Conservation (phyloP, 148 eudicot species). For the Amaranthus cruentus region DNA sequence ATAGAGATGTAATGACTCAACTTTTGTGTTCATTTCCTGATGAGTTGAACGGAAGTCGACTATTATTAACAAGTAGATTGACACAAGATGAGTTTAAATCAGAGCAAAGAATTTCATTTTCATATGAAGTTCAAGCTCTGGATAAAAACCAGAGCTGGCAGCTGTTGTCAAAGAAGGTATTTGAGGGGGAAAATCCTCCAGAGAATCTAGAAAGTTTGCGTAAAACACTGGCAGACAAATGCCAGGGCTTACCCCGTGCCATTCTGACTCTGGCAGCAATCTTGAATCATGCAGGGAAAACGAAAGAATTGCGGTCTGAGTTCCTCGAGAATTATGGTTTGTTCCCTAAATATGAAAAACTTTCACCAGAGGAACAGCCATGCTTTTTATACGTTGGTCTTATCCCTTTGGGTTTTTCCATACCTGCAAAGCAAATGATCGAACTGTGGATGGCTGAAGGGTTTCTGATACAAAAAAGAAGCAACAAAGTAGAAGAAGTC, state of each 20-base stretch:
- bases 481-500: slow-evolving; percentile 13
- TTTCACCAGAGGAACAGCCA: background rate
- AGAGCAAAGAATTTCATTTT: background rate
- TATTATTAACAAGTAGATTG: slow-evolving; percentile 10
- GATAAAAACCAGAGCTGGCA: slow-evolving; percentile 17
- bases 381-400: slow-evolving; percentile 23
- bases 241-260: slow-evolving; percentile 16
- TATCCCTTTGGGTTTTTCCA: background rate
- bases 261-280: slow-evolving; percentile 16
- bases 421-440: slow-evolving; percentile 19
- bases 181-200: slow-evolving; percentile 3
- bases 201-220: background rate
- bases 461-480: slow-evolving; percentile 13
- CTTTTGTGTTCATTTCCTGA: slow-evolving; percentile 14
- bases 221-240: background rate
- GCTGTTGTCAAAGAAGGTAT: slow-evolving; percentile 15
- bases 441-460: slow-evolving; percentile 32
- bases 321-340: background rate
- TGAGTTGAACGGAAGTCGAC: slow-evolving; percentile 15
- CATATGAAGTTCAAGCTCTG: slow-evolving; percentile 8
- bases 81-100: background rate
- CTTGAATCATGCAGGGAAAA: slow-evolving; percentile 9
- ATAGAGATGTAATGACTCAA: background rate
- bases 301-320: slow-evolving; percentile 10
- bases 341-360: background rate